A percentile compares a stretch with the other conserved stretches of the same genome.
Evolutionary conservation across 345 rosid genomes (phyloP).

Genomic region (Aquilaria yunnanensis): DNA sequence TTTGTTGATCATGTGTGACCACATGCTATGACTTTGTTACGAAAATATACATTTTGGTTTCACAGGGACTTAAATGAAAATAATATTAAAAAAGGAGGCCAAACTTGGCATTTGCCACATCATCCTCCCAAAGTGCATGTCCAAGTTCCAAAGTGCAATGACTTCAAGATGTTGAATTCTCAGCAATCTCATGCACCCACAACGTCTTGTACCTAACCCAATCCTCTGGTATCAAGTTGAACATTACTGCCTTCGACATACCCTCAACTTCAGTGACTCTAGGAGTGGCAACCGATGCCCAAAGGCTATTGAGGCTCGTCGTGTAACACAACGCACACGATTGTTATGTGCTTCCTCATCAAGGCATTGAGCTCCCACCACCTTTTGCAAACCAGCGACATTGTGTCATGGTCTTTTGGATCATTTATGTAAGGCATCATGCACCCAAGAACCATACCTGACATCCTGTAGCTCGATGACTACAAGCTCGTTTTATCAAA

Average conservation of each 20-base stretch:
- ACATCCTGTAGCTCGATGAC: slow-evolving; percentile 4
- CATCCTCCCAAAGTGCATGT: slow-evolving; percentile 41
- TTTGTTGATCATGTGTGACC: no score
- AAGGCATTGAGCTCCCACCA: slow-evolving; percentile 71
- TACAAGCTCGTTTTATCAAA: slow-evolving; percentile 12
- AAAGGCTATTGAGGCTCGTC: slow-evolving; percentile 55
- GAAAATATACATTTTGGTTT: no score
- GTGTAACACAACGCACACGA: slow-evolving; percentile 63
- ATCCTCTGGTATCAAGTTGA: slow-evolving; percentile 81
- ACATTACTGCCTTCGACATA: slow-evolving; percentile 91
- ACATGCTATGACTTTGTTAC: no score
- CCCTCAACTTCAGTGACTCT: slow-evolving; percentile 78
- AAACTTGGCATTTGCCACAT: slow-evolving; percentile 10
- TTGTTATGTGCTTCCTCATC: slow-evolving; percentile 79
- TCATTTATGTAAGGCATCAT: slow-evolving; percentile 71
- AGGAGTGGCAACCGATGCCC: slow-evolving; percentile 47
- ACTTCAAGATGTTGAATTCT: slow-evolving; percentile 48
- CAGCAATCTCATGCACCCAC: slow-evolving; percentile 59
- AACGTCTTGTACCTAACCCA: slow-evolving; percentile 86
- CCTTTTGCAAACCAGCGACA: slow-evolving; percentile 65
- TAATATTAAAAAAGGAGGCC: no score
- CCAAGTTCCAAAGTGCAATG: slow-evolving; percentile 40
- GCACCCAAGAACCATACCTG: slow-evolving; percentile 49
- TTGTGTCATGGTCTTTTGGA: slow-evolving; percentile 64
- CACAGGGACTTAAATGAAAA: no score